Conservation (phyloP, 257 asterid species). For the Capsicum chinense region DNA sequence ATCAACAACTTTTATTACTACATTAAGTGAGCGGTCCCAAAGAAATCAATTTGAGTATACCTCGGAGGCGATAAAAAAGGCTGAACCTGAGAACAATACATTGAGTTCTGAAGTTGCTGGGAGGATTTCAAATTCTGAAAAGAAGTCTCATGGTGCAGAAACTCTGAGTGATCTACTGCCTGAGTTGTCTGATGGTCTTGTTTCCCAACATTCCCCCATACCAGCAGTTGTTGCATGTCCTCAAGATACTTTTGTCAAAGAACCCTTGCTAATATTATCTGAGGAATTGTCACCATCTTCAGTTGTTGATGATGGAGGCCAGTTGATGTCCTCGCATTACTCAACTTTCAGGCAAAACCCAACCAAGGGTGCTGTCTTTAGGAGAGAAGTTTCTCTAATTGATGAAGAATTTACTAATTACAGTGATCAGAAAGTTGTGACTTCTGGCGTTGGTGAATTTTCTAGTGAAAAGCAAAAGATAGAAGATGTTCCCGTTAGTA, state of each 20-base stretch:
- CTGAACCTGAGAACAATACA: constrained; percentile 37
- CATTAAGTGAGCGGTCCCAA: constrained; percentile 38
- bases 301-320: constrained; percentile 43
- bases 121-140: constrained; percentile 40
- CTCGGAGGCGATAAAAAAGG: constrained; percentile 35
- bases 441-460: constrained; percentile 35
- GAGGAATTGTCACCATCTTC: constrained; percentile 37
- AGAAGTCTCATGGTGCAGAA: constrained; percentile 41
- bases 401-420: constrained; percentile 51
- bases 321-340: constrained; percentile 39
- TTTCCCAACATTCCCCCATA: constrained; percentile 38
- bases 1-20: constrained; percentile 41
- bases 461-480: constrained; percentile 38
- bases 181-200: constrained; percentile 41
- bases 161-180: constrained; percentile 36
- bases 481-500: constrained; percentile 31
- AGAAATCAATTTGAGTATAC: constrained; percentile 35
- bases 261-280: constrained; percentile 34
- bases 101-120: constrained; percentile 45
- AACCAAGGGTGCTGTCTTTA: constrained; percentile 34
- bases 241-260: constrained; percentile 36
- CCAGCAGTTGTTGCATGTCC: constrained; percentile 39
- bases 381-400: constrained; percentile 50
- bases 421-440: constrained; percentile 37
- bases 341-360: constrained; percentile 32